These are phyloP conservation scores for Hemisphaericaspora subhashii DNA, from an alignment of 1,139 yeast species.

Conservation along the genomic window DNA sequence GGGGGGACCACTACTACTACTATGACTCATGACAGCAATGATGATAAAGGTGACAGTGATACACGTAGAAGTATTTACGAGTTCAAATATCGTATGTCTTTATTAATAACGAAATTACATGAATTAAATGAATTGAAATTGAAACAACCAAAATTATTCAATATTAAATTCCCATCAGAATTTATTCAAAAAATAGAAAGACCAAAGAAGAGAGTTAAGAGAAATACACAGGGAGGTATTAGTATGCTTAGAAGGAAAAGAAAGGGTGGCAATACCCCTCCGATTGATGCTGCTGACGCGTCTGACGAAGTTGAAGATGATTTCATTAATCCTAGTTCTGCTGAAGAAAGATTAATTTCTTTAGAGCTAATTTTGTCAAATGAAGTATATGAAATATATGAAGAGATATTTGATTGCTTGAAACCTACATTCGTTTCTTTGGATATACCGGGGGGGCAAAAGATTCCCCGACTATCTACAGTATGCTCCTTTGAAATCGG, in stretches of 20 bases:
- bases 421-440: not conserved
- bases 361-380: slow-evolving; percentile 2
- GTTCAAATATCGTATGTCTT: slow-evolving; percentile 39
- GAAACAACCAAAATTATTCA: slow-evolving; percentile 25
- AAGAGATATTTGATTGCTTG: not conserved
- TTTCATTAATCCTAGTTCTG: slow-evolving; percentile 3
- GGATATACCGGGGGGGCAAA: not conserved
- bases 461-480: slow-evolving; percentile 7
- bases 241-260: not conserved
- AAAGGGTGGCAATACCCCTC: not conserved
- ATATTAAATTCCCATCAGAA: slow-evolving; percentile 11
- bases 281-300: slow-evolving; percentile 4
- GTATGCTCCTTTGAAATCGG: slow-evolving; percentile 35
- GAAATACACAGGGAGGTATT: not conserved
- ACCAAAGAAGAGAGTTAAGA: not conserved
- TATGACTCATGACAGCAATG: not conserved
- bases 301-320: slow-evolving; percentile 4
- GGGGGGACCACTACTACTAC: too few species aligned
- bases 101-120: slow-evolving; percentile 38
- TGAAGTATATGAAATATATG: slow-evolving; percentile 9
- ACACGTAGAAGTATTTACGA: slow-evolving; percentile 11
- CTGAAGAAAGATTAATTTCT: slow-evolving; percentile 5
- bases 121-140: slow-evolving; percentile 27
- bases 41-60: not conserved
- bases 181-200: not conserved